A percentile compares a stretch with the other conserved stretches of the same genome.
These are phyloP conservation scores for Collybia sordida DNA, from an alignment of 768 basidiomycete species.

Conservation along the genomic window DNA sequence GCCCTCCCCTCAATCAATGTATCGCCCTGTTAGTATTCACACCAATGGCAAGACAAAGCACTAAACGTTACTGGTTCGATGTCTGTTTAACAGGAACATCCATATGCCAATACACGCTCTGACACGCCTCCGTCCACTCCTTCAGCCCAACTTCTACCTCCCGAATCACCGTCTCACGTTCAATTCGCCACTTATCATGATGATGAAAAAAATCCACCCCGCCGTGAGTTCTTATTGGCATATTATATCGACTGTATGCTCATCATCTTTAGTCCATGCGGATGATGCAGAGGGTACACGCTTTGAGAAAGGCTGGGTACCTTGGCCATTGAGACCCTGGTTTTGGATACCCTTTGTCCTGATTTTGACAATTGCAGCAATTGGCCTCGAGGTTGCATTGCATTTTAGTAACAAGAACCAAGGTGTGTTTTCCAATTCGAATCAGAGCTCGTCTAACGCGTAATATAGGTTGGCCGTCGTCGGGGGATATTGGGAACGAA, in stretches of 20 bases:
- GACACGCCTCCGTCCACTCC: conserved; percentile 16
- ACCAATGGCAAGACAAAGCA: neutral
- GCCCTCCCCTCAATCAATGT: conserved; percentile 5
- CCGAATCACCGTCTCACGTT: conserved; percentile 9
- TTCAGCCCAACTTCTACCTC: conserved; percentile 11
- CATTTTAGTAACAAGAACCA: conserved; percentile 45
- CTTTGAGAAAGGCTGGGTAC: conserved; percentile 31
- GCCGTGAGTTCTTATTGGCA: too few species aligned
- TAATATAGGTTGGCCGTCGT: conserved; percentile 43
- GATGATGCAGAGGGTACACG: neutral
- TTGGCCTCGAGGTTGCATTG: conserved; percentile 46
- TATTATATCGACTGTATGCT: too few species aligned
- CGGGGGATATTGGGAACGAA: conserved; percentile 27
- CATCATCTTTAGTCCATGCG: too few species aligned
- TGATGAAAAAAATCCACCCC: conserved; percentile 5
- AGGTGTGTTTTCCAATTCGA: conserved; percentile 24
- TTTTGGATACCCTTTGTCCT: conserved; percentile 45
- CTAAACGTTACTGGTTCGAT: neutral
- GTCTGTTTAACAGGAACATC: conserved; percentile 1
- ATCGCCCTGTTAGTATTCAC: conserved; percentile 1
- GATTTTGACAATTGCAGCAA: conserved; percentile 35
- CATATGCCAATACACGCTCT: neutral
- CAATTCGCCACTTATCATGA: conserved; percentile 22
- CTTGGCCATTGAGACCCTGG: conserved; percentile 43
- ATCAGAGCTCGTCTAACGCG: neutral